Evolutionary conservation across 305 asterid genomes (phyloP).

Genomic region (Solanum hybrid): DNA sequence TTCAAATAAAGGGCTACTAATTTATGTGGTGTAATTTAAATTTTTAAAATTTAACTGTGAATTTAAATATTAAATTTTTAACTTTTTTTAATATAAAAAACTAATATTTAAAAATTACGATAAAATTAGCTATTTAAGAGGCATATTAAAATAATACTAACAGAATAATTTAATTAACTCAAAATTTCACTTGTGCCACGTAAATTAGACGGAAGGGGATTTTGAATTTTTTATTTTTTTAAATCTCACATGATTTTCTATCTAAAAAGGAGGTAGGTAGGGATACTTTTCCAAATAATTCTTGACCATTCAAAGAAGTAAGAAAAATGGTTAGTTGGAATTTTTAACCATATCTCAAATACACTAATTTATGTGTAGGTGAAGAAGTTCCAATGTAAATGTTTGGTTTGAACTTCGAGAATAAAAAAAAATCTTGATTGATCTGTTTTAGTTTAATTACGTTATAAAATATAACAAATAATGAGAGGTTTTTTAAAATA

Average conservation of each 20-base stretch:
- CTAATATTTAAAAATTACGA: neutral
- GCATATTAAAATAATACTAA: neutral
- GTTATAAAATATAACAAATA: rapidly evolving
- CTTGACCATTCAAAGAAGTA: neutral
- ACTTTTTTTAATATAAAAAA: too few species aligned
- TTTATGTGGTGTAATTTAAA: too few species aligned
- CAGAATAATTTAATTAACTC: neutral
- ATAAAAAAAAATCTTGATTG: neutral
- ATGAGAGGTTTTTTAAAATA: too few species aligned
- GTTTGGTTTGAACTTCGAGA: neutral
- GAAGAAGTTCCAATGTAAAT: neutral
- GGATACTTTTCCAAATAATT: neutral
- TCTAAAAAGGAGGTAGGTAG: neutral
- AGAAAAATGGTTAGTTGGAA: neutral
- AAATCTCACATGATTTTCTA: neutral
- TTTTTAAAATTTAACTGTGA: too few species aligned
- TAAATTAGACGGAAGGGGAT: neutral
- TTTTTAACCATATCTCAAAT: neutral
- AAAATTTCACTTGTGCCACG: neutral
- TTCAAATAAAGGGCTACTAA: too few species aligned
- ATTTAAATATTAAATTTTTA: too few species aligned
- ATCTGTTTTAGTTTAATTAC: rapidly evolving
- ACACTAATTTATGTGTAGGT: neutral
- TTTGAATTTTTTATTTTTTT: too few species aligned
- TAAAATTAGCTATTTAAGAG: neutral